phyloP scores from a whole-genome alignment of 495 filamentous ascomycete genomes.

The Xanthoparmelia taractica region DNA sequence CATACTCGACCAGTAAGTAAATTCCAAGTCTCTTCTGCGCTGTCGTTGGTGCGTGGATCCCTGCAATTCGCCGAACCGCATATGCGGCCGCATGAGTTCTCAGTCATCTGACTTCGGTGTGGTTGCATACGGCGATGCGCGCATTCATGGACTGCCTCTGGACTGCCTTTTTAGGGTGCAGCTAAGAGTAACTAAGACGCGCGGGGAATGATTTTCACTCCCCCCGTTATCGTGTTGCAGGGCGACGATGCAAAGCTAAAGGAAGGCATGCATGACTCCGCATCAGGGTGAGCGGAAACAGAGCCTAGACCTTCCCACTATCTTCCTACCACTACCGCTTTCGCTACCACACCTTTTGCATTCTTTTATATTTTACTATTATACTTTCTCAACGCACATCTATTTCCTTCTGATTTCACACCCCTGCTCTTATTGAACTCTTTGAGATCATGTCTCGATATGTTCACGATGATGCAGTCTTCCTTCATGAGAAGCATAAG shows the following conservation, averaged over 20 bases:
- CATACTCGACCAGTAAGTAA: constrained; percentile 80
- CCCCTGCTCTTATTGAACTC: neutral
- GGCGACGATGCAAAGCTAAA: constrained; percentile 6
- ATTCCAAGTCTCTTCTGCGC: constrained; percentile 23
- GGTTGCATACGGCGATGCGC: constrained; percentile 22
- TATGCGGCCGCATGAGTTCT: constrained; percentile 44
- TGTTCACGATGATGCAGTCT: neutral
- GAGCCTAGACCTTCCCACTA: neutral
- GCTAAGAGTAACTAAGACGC: constrained; percentile 10
- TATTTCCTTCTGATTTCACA: neutral
- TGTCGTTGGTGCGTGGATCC: constrained; percentile 26
- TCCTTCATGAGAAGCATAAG: neutral
- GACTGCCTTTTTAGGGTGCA: neutral
- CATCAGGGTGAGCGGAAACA: neutral
- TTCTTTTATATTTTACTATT: neutral
- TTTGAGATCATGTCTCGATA: neutral
- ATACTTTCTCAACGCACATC: neutral
- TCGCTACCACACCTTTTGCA: too few relatives aligned
- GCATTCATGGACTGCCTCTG: neutral
- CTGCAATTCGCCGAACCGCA: constrained; percentile 36
- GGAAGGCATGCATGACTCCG: neutral
- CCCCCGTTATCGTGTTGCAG: constrained; percentile 38
- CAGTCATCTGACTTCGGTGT: constrained; percentile 59
- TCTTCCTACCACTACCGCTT: neutral
- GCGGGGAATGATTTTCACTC: constrained; percentile 15